phyloP scores from a whole-genome alignment of 2,329 filamentous ascomycete genomes.

The Phyllosticta citriasiana region DNA sequence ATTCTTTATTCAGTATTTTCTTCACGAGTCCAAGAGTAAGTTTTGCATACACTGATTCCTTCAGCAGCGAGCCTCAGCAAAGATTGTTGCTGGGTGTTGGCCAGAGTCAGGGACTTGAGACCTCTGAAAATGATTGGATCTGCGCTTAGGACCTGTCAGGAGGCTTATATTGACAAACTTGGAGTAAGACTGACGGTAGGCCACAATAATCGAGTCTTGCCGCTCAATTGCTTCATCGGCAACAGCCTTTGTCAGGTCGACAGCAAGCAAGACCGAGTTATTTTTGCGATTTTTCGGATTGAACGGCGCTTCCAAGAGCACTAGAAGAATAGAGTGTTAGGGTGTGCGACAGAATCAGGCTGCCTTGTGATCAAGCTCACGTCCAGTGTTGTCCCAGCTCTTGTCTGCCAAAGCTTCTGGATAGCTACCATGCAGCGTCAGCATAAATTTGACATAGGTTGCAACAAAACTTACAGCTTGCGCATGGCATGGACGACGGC shows the following conservation, averaged over 20 bases:
- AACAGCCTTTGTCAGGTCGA: constrained; percentile 82
- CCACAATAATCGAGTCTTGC: constrained; percentile 68
- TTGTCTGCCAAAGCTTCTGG: constrained; percentile 82
- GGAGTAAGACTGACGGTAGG: constrained; percentile 60
- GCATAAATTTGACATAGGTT: not conserved
- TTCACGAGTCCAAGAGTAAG: not conserved
- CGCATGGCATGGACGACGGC: constrained; percentile 71
- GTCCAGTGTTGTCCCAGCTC: constrained; percentile 92
- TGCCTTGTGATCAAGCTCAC: constrained; percentile 28
- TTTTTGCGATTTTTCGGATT: constrained; percentile 45
- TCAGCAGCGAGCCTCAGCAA: constrained; percentile 72
- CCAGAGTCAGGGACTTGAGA: constrained; percentile 76
- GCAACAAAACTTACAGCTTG: constrained; percentile 52
- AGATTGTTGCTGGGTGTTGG: constrained; percentile 76
- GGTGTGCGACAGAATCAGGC: not conserved
- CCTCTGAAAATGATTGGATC: constrained; percentile 95
- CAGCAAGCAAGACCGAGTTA: constrained; percentile 68
- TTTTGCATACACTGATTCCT: constrained; percentile 59
- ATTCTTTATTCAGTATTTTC: not conserved
- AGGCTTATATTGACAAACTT: not conserved
- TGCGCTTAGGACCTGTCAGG: constrained; percentile 32
- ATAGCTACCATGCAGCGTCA: constrained; percentile 49
- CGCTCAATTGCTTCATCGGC: constrained; percentile 79
- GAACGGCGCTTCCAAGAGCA: constrained; percentile 61
- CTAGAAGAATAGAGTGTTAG: constrained; percentile 23